These are phyloP conservation scores for Starmerella apis DNA, from an alignment of 805 yeast species.

Conservation along the genomic window DNA sequence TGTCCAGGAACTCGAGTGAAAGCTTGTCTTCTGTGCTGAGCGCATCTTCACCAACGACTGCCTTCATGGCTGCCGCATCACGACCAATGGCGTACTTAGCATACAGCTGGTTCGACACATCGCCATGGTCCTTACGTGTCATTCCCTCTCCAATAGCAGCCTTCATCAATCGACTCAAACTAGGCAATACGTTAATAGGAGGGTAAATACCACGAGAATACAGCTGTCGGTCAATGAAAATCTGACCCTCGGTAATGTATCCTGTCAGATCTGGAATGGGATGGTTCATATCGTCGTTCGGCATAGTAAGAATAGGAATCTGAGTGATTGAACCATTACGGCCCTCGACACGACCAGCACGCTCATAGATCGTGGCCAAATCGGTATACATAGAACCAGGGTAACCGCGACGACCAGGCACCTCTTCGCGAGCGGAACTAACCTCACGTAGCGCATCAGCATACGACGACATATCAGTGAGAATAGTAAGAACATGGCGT, in stretches of 20 bases:
- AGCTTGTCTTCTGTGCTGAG: conserved; percentile 93
- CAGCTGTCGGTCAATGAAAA: conserved; percentile 91
- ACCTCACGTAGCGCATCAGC: conserved; percentile 99
- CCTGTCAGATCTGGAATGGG: conserved; percentile 99
- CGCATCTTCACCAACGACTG: conserved; percentile 99
- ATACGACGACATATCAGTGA: conserved; percentile 99
- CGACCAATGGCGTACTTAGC: conserved; percentile 99
- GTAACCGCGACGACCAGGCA: conserved; percentile 99
- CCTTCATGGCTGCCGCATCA: conserved; percentile 99
- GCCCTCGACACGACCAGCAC: conserved; percentile 99
- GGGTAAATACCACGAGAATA: conserved; percentile 96
- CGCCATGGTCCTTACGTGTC: conserved; percentile 99
- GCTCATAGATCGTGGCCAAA: conserved; percentile 95
- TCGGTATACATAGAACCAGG: conserved; percentile 99
- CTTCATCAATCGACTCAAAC: conserved; percentile 96
- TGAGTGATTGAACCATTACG: conserved; percentile 99
- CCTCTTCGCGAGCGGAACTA: conserved; percentile 99
- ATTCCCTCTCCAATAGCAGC: conserved; percentile 99
- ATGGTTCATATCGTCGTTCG: conserved; percentile 98
- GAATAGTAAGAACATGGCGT: conserved; percentile 93
- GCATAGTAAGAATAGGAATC: conserved; percentile 98
- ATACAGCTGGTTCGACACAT: conserved; percentile 95
- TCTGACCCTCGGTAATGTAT: conserved; percentile 98
- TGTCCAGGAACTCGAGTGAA: conserved; percentile 93
- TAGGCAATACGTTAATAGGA: conserved; percentile 96